Conservation (phyloP, 768 basidiomycete species). For the Mycena polygramma region DNA sequence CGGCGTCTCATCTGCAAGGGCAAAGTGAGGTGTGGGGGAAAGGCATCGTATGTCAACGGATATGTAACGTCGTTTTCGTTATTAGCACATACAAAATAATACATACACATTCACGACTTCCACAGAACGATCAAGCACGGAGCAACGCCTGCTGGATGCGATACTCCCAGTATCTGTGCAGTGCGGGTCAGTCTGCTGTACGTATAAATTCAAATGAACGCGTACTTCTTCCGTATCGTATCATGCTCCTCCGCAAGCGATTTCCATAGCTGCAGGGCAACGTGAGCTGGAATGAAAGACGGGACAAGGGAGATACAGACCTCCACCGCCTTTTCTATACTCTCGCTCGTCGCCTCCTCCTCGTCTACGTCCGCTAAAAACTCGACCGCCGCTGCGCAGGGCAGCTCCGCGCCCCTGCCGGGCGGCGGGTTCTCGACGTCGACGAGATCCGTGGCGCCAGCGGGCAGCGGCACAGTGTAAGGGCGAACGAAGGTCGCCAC, state of each 20-base stretch:
- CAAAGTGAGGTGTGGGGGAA: too few species aligned
- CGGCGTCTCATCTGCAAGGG: too few species aligned
- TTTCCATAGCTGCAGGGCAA: constrained; percentile 71
- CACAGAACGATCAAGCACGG: not conserved
- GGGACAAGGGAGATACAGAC: constrained; percentile 46
- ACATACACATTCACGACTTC: constrained; percentile 6
- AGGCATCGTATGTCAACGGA: too few species aligned
- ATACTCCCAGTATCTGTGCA: constrained; percentile 79
- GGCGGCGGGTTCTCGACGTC: constrained; percentile 85
- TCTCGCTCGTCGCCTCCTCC: constrained; percentile 62
- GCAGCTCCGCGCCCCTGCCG: constrained; percentile 73
- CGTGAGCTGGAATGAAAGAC: constrained; percentile 29
- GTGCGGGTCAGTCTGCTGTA: not conserved
- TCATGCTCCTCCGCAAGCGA: constrained; percentile 78
- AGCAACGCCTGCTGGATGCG: constrained; percentile 55
- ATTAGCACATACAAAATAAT: constrained; percentile 33
- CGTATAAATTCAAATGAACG: constrained; percentile 21
- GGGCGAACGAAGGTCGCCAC: constrained; percentile 72
- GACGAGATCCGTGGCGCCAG: constrained; percentile 57
- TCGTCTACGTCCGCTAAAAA: constrained; percentile 87
- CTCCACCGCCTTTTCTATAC: constrained; percentile 61
- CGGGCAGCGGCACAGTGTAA: constrained; percentile 62
- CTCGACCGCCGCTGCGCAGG: constrained; percentile 85
- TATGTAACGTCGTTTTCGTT: not conserved
- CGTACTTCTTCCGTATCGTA: constrained; percentile 81